phyloP scores from a whole-genome alignment of 1,284 basidiomycete species.

The Waitea zeae region DNA sequence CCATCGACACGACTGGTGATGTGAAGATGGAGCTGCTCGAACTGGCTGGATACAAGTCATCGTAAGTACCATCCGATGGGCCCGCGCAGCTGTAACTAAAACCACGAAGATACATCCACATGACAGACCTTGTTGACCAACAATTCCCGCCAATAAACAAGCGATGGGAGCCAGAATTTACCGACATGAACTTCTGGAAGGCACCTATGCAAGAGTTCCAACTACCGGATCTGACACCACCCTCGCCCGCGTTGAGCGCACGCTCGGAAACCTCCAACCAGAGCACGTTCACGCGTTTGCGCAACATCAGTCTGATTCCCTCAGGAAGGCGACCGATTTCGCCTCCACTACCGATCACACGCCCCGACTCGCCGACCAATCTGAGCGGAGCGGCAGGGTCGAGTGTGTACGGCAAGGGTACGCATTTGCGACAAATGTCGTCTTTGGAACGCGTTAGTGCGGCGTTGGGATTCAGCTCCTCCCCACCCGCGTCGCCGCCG shows the following conservation, averaged over 20 bases:
- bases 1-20: slow-evolving; percentile 89
- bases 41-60: slow-evolving; percentile 91
- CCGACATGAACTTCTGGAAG: slow-evolving; percentile 98
- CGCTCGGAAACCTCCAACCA: slow-evolving; percentile 70
- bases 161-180: slow-evolving; percentile 80
- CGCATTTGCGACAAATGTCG: slow-evolving; percentile 45
- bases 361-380: too few species aligned
- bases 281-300: slow-evolving; percentile 57
- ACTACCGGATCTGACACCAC: slow-evolving; percentile 81
- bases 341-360: slow-evolving; percentile 14
- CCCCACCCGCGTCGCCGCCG: slow-evolving; percentile 14
- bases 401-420: slow-evolving; percentile 8
- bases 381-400: too few species aligned
- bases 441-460: slow-evolving; percentile 51
- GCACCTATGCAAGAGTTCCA: slow-evolving; percentile 60
- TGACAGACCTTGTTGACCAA: slow-evolving; percentile 98
- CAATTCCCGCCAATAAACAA: slow-evolving; percentile 96
- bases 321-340: slow-evolving; percentile 25
- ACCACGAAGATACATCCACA: slow-evolving; percentile 64
- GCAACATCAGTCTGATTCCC: slow-evolving; percentile 69
- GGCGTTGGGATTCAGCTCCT: slow-evolving; percentile 29
- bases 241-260: slow-evolving; percentile 84
- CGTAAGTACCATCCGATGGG: slow-evolving; percentile 30
- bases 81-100: not conserved
- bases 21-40: slow-evolving; percentile 97